Base-by-base conservation (phyloP, 176 grass and related monocot species). In the Phragmites australis region DNA sequence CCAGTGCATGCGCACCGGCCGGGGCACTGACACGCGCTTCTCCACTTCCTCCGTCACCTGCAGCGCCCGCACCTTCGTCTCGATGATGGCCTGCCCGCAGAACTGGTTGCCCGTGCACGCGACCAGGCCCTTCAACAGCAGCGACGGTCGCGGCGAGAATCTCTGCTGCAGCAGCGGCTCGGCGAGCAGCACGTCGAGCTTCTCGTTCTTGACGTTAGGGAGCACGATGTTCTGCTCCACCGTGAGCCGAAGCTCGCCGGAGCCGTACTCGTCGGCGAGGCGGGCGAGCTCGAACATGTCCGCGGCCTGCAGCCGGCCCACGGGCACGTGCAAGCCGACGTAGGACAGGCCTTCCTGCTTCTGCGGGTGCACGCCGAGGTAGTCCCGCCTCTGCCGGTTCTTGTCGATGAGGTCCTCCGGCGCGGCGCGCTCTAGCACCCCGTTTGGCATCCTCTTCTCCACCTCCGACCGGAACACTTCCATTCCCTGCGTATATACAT, bases 191-290 rank as follows among this genome's bases (percentile, higher is more conserved):
- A 68, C 69, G 0, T 87, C 88, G 3, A 94, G 10, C 53, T 42
- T 31, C 12, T 85, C 72, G 88, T 94, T 75, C 18, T 22, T 27
- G 1, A 98, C 85, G 77, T 98, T 93, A 17, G 95, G 95, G 85
- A 98, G 84, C n/a, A 98, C 84, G 40, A 94, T 73, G 83, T 98
- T 98, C 87, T 98, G 95, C 84, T 98, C 95, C 77, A 94, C 92
- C 25, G 92, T 94, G 18, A 98, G 83, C 11, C 95, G 88, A 58
- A 94, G 96, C 86, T 94, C 90, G 39, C 90, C 83, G 27, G 81
- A 86, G 58, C 96, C 86, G 42, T 98, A 94, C 90, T 89, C 84
- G 51, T 98, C 95, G 64, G 92, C 88, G 54, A 98, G 72, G 53
- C 75, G 88, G 21, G 96, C 86, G 5, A 98, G 90, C 65, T 98